Percentiles rank a stretch among this genome's conserved stretches.
Conservation (phyloP, 2,329 filamentous ascomycete species). For the Pestalotiopsis sp. region DNA sequence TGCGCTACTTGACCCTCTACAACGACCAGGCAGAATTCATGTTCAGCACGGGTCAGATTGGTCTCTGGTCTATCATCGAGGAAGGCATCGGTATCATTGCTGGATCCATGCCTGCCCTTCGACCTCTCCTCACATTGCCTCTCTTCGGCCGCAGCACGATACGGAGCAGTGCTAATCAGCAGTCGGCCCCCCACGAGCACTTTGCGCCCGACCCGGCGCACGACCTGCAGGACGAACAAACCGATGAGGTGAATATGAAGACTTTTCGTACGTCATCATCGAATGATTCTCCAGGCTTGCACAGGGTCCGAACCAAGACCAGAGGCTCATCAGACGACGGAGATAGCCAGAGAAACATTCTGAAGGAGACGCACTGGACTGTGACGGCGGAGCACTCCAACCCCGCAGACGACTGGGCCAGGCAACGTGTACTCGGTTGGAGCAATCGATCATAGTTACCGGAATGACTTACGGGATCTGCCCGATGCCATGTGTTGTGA, state of each 20-base stretch:
- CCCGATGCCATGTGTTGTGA: background rate
- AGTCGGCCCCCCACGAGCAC: background rate
- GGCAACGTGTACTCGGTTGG: slow-evolving; percentile 6
- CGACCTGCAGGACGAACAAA: background rate
- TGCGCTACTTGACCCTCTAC: slow-evolving; percentile 44
- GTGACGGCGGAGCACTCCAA: slow-evolving; percentile 20
- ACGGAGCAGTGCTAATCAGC: background rate
- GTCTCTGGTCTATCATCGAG: slow-evolving; percentile 50
- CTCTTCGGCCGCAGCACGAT: slow-evolving; percentile 20
- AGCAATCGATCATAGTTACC: background rate
- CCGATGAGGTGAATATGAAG: background rate
- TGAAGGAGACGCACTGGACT: slow-evolving; percentile 35
- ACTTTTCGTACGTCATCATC: background rate
- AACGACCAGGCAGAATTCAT: slow-evolving; percentile 42
- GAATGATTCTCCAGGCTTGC: background rate
- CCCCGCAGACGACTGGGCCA: slow-evolving; percentile 4
- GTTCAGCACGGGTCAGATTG: slow-evolving; percentile 42
- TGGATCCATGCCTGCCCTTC: slow-evolving; percentile 47
- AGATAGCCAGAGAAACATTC: slow-evolving; percentile 40
- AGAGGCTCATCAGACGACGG: slow-evolving; percentile 18
- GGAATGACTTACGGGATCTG: background rate
- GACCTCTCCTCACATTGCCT: slow-evolving; percentile 41
- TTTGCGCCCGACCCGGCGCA: background rate
- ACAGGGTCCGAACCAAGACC: background rate
- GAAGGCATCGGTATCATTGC: slow-evolving; percentile 53